phyloP scores from a whole-genome alignment of 2,329 filamentous ascomycete genomes.

The Sarocladiaceae sp. region DNA sequence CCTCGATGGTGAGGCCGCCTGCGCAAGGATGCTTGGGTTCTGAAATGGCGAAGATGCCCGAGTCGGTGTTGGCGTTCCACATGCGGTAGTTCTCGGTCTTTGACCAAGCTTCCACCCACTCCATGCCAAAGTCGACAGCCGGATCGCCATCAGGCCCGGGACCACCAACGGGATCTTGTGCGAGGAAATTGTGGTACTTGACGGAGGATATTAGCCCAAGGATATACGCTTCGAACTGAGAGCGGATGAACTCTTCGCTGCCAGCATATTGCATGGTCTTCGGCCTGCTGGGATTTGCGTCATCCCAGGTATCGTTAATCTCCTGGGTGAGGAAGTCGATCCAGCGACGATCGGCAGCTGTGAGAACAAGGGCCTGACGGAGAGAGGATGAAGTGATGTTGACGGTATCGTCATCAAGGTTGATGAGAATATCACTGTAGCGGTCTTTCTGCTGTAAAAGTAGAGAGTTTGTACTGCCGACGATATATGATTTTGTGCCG shows the following conservation, averaged over 20 bases:
- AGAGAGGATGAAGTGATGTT: constrained; percentile 80
- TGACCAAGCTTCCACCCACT: constrained; percentile 86
- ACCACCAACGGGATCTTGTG: constrained; percentile 32
- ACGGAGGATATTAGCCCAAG: constrained; percentile 81
- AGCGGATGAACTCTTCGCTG: constrained; percentile 93
- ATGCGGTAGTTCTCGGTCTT: constrained; percentile 87
- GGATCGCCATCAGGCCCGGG: constrained; percentile 79
- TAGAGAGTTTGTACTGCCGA: constrained; percentile 93
- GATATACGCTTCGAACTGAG: constrained; percentile 96
- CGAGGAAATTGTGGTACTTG: constrained; percentile 78
- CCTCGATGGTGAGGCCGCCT: constrained; percentile 87
- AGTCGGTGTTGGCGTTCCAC: constrained; percentile 76
- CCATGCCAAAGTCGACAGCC: constrained; percentile 72
- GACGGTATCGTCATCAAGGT: constrained; percentile 85
- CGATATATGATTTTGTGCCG: constrained; percentile 94
- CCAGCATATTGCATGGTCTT: constrained; percentile 93
- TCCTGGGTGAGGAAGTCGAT: constrained; percentile 93
- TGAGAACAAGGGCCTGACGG: constrained; percentile 69
- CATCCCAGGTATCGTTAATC: constrained; percentile 96
- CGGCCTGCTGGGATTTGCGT: constrained; percentile 80
- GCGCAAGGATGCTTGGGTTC: constrained; percentile 92
- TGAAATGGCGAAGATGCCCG: constrained; percentile 88
- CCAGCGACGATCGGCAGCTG: constrained; percentile 87
- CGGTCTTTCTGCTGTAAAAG: constrained; percentile 90
- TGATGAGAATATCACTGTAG: constrained; percentile 94